Percentiles rank a stretch among this genome's conserved stretches.
phyloP scores from a whole-genome alignment of 2,329 filamentous ascomycete species.

The Xylariaceae sp. region DNA sequence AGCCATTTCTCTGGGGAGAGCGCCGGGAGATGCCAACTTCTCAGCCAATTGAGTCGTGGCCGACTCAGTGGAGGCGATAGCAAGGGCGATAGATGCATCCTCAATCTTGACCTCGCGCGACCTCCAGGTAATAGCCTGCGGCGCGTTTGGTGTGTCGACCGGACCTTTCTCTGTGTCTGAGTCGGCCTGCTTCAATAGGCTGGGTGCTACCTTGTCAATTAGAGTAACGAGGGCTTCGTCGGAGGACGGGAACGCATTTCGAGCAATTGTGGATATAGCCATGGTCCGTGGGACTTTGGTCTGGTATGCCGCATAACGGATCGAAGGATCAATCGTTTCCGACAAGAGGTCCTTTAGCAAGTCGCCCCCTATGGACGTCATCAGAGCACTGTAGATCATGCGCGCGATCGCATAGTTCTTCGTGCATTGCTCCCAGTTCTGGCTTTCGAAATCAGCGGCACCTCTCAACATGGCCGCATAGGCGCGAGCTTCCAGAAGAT shows the following conservation, averaged over 20 bases:
- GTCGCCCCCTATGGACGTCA: slow-evolving; percentile 61
- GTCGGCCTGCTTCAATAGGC: slow-evolving; percentile 55
- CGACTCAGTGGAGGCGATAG: slow-evolving; percentile 63
- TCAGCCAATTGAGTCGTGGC: slow-evolving; percentile 47
- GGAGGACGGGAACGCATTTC: slow-evolving; percentile 67
- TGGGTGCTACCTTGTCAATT: slow-evolving; percentile 65
- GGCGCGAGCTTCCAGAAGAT: slow-evolving; percentile 79
- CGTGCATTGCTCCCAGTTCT: slow-evolving; percentile 76
- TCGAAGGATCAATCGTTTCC: slow-evolving; percentile 84
- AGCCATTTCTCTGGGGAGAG: slow-evolving; percentile 62
- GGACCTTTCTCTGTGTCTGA: slow-evolving; percentile 46
- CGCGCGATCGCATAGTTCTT: slow-evolving; percentile 69
- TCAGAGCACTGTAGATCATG: slow-evolving; percentile 75
- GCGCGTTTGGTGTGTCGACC: slow-evolving; percentile 50
- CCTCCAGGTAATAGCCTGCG: slow-evolving; percentile 79
- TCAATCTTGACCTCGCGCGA: slow-evolving; percentile 81
- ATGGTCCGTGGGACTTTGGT: slow-evolving; percentile 80
- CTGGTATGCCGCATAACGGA: slow-evolving; percentile 92
- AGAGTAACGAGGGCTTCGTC: slow-evolving; percentile 57
- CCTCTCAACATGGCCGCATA: slow-evolving; percentile 75
- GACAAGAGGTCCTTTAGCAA: slow-evolving; percentile 80
- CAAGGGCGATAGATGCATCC: slow-evolving; percentile 84
- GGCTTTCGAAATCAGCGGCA: slow-evolving; percentile 78
- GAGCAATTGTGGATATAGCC: slow-evolving; percentile 71
- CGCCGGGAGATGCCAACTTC: slow-evolving; percentile 41